phyloP scores from a whole-genome alignment of 495 filamentous ascomycete species.

The Neurospora sp. region DNA sequence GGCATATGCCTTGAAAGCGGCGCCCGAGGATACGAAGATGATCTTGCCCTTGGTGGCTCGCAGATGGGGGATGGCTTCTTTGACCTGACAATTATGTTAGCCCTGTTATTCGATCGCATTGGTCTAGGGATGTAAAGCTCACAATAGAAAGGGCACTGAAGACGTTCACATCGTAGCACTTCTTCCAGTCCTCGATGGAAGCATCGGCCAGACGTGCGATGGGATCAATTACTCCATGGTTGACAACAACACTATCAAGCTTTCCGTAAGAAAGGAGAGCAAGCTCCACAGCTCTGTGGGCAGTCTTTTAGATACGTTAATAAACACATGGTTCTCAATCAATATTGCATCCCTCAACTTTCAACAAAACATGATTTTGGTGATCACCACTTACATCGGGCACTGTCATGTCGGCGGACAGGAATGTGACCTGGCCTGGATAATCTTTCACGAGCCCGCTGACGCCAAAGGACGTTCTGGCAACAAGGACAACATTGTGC shows the following conservation, averaged over 20 bases:
- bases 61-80: constrained; percentile 63
- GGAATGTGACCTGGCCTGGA: constrained; percentile 53
- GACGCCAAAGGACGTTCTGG: constrained; percentile 58
- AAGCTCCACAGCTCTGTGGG: constrained; percentile 49
- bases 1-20: constrained; percentile 53
- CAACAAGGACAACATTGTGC: constrained; percentile 66
- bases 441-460: constrained; percentile 55
- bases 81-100: constrained; percentile 40
- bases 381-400: constrained; percentile 32
- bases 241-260: constrained; percentile 75
- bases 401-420: constrained; percentile 70
- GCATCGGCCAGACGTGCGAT: constrained; percentile 60
- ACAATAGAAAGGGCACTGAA: constrained; percentile 73
- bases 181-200: constrained; percentile 60
- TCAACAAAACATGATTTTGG: not conserved
- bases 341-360: not conserved
- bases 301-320: constrained; percentile 32
- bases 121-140: constrained; percentile 17
- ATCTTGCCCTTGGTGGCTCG: constrained; percentile 59
- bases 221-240: constrained; percentile 74
- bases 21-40: constrained; percentile 68
- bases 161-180: constrained; percentile 72
- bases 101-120: not conserved
- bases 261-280: constrained; percentile 55
- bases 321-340: not conserved